Percentiles rank a stretch among this genome's conserved stretches.
Evolutionary conservation across 257 asterid genomes (phyloP).

Genomic region (Coffea eugenioides): DNA sequence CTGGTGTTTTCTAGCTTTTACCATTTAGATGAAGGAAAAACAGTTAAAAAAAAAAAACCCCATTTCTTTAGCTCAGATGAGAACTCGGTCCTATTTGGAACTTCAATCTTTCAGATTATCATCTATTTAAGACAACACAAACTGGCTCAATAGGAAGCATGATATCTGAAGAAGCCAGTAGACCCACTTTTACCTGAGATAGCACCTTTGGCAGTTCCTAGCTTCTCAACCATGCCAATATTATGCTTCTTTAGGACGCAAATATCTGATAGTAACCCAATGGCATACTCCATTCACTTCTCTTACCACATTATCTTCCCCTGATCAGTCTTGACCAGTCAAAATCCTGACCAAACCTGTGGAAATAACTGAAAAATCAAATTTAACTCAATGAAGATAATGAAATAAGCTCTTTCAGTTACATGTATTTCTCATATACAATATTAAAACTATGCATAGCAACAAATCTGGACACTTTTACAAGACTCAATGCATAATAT

Average conservation of each 20-base stretch:
- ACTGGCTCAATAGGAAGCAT: background rate
- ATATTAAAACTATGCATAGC: background rate
- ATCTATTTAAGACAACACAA: background rate
- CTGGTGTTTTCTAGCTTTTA: background rate
- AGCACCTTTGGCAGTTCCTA: background rate
- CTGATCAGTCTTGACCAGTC: background rate
- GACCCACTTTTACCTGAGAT: constrained; percentile 13
- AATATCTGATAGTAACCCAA: background rate
- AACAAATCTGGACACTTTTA: background rate
- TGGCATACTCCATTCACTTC: background rate
- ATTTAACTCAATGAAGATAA: background rate
- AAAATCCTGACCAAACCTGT: background rate
- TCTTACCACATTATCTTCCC: background rate
- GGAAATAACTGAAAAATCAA: background rate
- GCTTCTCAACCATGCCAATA: background rate
- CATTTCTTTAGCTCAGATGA: background rate
- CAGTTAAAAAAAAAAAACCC: background rate
- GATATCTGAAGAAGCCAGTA: constrained; percentile 5
- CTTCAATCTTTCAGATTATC: background rate
- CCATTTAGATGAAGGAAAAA: background rate
- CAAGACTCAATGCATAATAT: background rate
- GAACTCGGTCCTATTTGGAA: background rate
- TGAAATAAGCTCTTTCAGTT: background rate
- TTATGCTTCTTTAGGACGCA: background rate
- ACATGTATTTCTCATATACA: background rate